Conservation (phyloP, 495 filamentous ascomycete species). For the Xylona heveae region DNA sequence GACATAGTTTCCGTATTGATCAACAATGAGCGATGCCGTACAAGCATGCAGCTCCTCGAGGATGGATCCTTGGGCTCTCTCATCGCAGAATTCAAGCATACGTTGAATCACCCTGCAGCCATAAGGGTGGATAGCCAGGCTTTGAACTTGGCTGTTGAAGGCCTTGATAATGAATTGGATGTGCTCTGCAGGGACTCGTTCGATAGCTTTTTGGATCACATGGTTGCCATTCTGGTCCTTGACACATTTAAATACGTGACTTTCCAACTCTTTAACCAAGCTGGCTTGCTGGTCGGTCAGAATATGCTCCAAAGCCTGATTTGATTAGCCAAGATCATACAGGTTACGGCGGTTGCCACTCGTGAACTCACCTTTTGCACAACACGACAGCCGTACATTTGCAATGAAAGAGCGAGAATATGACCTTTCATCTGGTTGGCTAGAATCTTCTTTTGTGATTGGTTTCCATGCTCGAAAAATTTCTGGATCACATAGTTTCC, state of each 20-base stretch:
- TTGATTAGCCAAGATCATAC: slow-evolving; percentile 11
- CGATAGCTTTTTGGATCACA: slow-evolving; percentile 88
- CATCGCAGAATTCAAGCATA: slow-evolving; percentile 69
- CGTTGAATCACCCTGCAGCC: slow-evolving; percentile 89
- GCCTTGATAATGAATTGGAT: slow-evolving; percentile 80
- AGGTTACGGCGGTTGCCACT: slow-evolving; percentile 1
- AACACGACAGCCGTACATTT: slow-evolving; percentile 92
- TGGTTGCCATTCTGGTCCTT: slow-evolving; percentile 92
- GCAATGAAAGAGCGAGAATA: slow-evolving; percentile 53
- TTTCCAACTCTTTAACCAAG: slow-evolving; percentile 64
- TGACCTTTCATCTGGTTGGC: slow-evolving; percentile 74
- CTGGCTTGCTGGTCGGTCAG: slow-evolving; percentile 74
- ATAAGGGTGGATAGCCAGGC: slow-evolving; percentile 60
- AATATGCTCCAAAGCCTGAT: slow-evolving; percentile 74
- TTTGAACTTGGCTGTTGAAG: slow-evolving; percentile 59
- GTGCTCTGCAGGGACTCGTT: slow-evolving; percentile 58
- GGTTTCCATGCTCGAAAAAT: slow-evolving; percentile 91
- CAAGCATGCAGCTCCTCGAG: slow-evolving; percentile 61
- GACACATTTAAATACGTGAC: slow-evolving; percentile 59
- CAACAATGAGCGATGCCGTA: slow-evolving; percentile 49
- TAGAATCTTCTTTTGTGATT: slow-evolving; percentile 73
- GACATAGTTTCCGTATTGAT: slow-evolving; percentile 95
- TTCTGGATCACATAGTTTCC: slow-evolving; percentile 99
- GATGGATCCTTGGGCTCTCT: slow-evolving; percentile 44
- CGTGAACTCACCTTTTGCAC: slow-evolving; percentile 57